Conservation (phyloP, 2,329 filamentous ascomycete genomes). For the Neofusicoccum kwambonambiense region DNA sequence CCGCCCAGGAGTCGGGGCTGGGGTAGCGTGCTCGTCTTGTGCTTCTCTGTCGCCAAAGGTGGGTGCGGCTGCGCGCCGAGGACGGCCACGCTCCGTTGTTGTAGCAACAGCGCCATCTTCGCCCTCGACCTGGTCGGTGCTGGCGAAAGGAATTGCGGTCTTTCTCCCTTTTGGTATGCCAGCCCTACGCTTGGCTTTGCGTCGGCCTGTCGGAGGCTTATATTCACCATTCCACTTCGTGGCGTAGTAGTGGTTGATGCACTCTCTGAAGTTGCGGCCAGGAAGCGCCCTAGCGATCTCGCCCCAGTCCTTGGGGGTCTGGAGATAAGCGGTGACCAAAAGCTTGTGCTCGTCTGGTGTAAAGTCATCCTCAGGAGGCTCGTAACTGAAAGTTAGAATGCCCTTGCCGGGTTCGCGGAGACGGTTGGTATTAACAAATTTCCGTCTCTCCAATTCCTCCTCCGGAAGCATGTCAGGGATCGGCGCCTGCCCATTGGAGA, state of each 20-base stretch:
- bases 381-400: slow-evolving; percentile 68
- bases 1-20: slow-evolving; percentile 60
- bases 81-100: slow-evolving; percentile 50
- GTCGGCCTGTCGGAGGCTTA: slow-evolving; percentile 48
- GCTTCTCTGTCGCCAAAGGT: slow-evolving; percentile 66
- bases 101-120: slow-evolving; percentile 36
- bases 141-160: slow-evolving; percentile 8
- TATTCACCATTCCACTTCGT: slow-evolving; percentile 73
- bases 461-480: slow-evolving; percentile 68
- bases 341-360: slow-evolving; percentile 66
- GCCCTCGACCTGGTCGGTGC: slow-evolving; percentile 50
- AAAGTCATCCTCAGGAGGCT: slow-evolving; percentile 73
- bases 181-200: slow-evolving; percentile 10
- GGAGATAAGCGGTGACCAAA: slow-evolving; percentile 73
- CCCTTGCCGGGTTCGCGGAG: slow-evolving; percentile 64
- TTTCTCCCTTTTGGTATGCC: slow-evolving; percentile 11
- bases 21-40: slow-evolving; percentile 47
- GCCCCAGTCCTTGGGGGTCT: slow-evolving; percentile 77
- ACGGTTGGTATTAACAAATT: slow-evolving; percentile 66
- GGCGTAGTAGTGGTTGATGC: slow-evolving; percentile 83
- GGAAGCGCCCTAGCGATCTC: slow-evolving; percentile 68
- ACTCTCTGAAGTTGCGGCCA: slow-evolving; percentile 70
- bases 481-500: slow-evolving; percentile 69
- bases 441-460: slow-evolving; percentile 57
- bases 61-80: slow-evolving; percentile 60